Evolutionary conservation across 1,284 basidiomycete species (phyloP).

Genomic region (Ceratobasidium sp.): DNA sequence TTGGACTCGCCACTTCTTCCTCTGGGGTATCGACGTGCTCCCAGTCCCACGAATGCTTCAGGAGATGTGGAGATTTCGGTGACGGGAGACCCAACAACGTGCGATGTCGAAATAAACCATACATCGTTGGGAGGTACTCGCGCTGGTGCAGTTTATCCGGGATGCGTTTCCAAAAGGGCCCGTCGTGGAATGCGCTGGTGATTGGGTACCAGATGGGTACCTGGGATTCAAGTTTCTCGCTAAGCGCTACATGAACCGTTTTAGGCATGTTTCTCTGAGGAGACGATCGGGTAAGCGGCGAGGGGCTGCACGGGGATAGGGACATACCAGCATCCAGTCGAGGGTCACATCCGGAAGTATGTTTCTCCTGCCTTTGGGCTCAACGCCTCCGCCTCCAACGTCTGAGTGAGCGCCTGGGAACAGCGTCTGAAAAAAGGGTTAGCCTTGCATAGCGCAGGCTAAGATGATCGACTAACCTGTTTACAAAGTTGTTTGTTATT

Average conservation of each 20-base stretch:
- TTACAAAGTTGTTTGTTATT: not conserved
- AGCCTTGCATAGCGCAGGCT: not conserved
- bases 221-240: not conserved
- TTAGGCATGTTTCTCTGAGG: constrained; percentile 6
- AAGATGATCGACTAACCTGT: constrained; percentile 7
- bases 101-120: not conserved
- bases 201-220: not conserved
- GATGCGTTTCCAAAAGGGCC: constrained; percentile 15
- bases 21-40: not conserved
- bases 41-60: not conserved
- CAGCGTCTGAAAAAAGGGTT: constrained; percentile 2
- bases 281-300: too few relatives aligned
- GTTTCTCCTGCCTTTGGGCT: constrained; percentile 1
- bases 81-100: not conserved
- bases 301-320: too few relatives aligned
- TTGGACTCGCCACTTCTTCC: not conserved
- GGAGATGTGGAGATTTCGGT: not conserved
- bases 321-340: constrained; percentile 32
- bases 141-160: constrained; percentile 7
- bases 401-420: constrained; percentile 46
- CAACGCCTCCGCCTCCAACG: constrained; percentile 39
- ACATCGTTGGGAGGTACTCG: not conserved
- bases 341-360: constrained; percentile 17
- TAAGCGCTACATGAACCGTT: not conserved
- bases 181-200: constrained; percentile 12